phyloP scores from a whole-genome alignment of 352 stramenopile genomes.

The Phytophthora ramorum region DNA sequence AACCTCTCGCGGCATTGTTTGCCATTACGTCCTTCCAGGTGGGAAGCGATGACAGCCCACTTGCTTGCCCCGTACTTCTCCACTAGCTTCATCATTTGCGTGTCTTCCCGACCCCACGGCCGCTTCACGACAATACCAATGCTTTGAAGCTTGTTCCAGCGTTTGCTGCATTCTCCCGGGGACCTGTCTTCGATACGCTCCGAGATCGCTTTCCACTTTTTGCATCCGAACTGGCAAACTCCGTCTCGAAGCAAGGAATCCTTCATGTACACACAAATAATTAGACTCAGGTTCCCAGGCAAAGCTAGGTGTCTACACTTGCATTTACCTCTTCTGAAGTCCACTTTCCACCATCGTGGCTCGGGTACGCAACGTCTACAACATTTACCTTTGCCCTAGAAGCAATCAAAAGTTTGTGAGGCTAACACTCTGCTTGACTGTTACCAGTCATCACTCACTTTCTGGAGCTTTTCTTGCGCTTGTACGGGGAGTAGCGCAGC shows the following conservation, averaged over 20 bases:
- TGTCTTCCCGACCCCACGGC: slow-evolving; percentile 63
- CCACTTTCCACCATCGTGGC: slow-evolving; percentile 33
- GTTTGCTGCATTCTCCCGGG: slow-evolving; percentile 61
- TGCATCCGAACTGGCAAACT: slow-evolving; percentile 77
- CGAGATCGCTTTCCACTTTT: slow-evolving; percentile 83
- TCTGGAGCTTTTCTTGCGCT: slow-evolving; percentile 38
- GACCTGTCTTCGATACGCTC: slow-evolving; percentile 56
- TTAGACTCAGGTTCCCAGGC: slow-evolving; percentile 1
- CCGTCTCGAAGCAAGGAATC: slow-evolving; percentile 73
- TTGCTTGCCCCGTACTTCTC: slow-evolving; percentile 64
- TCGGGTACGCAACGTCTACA: background rate
- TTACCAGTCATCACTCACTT: slow-evolving; percentile 36
- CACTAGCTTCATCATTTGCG: slow-evolving; percentile 69
- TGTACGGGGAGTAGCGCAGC: slow-evolving; percentile 29
- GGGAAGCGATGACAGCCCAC: slow-evolving; percentile 86
- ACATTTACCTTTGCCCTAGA: slow-evolving; percentile 22
- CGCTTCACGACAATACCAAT: slow-evolving; percentile 68
- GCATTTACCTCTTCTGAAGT: slow-evolving; percentile 52
- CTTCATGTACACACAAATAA: slow-evolving; percentile 29
- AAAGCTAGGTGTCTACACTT: background rate
- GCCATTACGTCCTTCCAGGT: slow-evolving; percentile 82
- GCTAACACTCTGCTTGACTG: background rate
- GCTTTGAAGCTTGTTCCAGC: slow-evolving; percentile 79
- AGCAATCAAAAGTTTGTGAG: slow-evolving; percentile 2
- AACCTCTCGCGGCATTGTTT: slow-evolving; percentile 90